Evolutionary conservation across 1,284 basidiomycete genomes (phyloP).

Genomic region (Agroathelia rolfsii): DNA sequence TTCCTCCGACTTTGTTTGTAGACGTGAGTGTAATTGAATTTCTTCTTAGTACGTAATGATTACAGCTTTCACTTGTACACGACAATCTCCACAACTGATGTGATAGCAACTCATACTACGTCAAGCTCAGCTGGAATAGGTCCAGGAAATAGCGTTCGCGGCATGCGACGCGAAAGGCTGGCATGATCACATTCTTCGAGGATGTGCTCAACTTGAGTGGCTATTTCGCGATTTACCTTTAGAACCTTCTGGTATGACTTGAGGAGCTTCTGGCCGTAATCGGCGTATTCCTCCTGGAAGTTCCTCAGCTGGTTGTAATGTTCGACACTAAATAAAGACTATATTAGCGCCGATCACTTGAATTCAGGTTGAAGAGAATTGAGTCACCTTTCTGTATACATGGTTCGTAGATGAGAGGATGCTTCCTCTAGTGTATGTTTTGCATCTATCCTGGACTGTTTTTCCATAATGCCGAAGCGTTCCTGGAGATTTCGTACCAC

Average conservation of each 20-base stretch:
- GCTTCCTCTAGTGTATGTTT: slow-evolving; percentile 32
- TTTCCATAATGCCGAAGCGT: slow-evolving; percentile 28
- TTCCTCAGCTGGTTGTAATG: slow-evolving; percentile 31
- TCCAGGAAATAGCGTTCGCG: slow-evolving; percentile 21
- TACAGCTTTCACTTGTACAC: too few species aligned
- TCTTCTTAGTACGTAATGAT: too few species aligned
- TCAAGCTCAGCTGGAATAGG: slow-evolving; percentile 9
- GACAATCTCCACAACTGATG: background rate
- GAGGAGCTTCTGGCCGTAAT: slow-evolving; percentile 21
- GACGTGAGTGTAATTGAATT: too few species aligned
- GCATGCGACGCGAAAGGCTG: slow-evolving; percentile 25
- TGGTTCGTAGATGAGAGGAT: slow-evolving; percentile 26
- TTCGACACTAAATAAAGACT: slow-evolving; percentile 20
- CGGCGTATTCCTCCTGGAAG: slow-evolving; percentile 33
- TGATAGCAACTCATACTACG: background rate
- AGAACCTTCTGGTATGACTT: slow-evolving; percentile 25
- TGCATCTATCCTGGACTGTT: slow-evolving; percentile 29
- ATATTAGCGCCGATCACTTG: slow-evolving; percentile 13
- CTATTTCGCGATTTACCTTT: slow-evolving; percentile 20
- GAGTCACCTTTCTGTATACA: slow-evolving; percentile 29
- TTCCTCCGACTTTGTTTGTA: too few species aligned
- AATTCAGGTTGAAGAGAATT: background rate
- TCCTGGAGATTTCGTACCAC: too few species aligned
- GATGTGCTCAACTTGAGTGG: slow-evolving; percentile 17
- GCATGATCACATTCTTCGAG: slow-evolving; percentile 28